These are phyloP conservation scores for Ustilago nuda DNA, from an alignment of 1,284 basidiomycete genomes.

Conservation along the genomic window DNA sequence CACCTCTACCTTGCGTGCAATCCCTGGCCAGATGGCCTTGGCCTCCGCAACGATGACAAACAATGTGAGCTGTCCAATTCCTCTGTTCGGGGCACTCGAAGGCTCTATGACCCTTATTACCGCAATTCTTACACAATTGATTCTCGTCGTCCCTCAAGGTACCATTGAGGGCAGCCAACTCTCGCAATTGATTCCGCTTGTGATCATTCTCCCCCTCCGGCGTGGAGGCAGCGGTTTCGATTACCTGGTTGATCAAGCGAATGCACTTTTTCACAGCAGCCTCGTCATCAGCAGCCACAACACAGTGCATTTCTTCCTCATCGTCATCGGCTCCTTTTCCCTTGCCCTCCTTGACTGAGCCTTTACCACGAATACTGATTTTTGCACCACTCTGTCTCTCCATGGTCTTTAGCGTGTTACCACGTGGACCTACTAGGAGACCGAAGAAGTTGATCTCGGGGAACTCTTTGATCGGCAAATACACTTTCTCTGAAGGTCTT, in stretches of 20 bases:
- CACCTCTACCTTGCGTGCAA: slow-evolving; percentile 70
- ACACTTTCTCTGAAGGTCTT: slow-evolving; percentile 85
- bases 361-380: slow-evolving; percentile 97
- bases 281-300: slow-evolving; percentile 91
- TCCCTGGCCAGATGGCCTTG: slow-evolving; percentile 68
- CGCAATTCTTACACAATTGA: slow-evolving; percentile 98
- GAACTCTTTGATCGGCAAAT: slow-evolving; percentile 99
- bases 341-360: slow-evolving; percentile 98
- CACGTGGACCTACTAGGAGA: slow-evolving; percentile 94
- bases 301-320: slow-evolving; percentile 98
- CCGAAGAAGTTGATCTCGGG: slow-evolving; percentile 99
- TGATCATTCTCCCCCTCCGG: slow-evolving; percentile 99
- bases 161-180: slow-evolving; percentile 96
- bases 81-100: slow-evolving; percentile 68
- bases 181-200: slow-evolving; percentile 97
- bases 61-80: slow-evolving; percentile 66
- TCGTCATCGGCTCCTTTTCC: slow-evolving; percentile 89
- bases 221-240: slow-evolving; percentile 97
- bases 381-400: slow-evolving; percentile 97
- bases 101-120: slow-evolving; percentile 78
- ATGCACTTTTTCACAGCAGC: slow-evolving; percentile 92
- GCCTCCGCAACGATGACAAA: slow-evolving; percentile 67
- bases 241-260: slow-evolving; percentile 94
- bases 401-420: slow-evolving; percentile 99
- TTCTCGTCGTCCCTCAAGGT: slow-evolving; percentile 99